These are phyloP conservation scores for Strigomonas galati DNA, from an alignment of 208 protist genomes.

Conservation along the genomic window DNA sequence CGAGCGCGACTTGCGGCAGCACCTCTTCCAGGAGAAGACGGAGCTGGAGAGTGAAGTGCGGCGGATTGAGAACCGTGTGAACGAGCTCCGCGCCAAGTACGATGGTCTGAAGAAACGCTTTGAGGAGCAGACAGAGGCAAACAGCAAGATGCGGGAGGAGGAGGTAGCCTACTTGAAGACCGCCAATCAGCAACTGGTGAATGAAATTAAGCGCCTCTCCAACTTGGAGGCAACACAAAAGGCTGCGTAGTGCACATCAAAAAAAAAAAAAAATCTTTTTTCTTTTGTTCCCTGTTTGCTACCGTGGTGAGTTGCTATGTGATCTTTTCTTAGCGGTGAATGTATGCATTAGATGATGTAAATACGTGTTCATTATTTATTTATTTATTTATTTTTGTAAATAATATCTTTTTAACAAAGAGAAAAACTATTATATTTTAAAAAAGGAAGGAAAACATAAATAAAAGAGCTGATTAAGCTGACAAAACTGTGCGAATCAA, in stretches of 20 bases:
- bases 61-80: slow-evolving; percentile 81
- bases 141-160: slow-evolving; percentile 71
- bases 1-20: slow-evolving; percentile 67
- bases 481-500: too few relatives aligned
- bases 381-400: too few relatives aligned
- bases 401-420: too few relatives aligned
- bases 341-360: too few relatives aligned
- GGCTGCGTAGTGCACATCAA: not conserved
- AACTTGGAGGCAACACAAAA: slow-evolving; percentile 45
- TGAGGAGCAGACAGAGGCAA: slow-evolving; percentile 71
- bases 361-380: too few relatives aligned
- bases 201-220: slow-evolving; percentile 83
- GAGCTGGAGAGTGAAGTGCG: slow-evolving; percentile 81
- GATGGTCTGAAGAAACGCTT: slow-evolving; percentile 77
- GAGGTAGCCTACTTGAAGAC: slow-evolving; percentile 88
- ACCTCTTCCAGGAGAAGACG: slow-evolving; percentile 63
- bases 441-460: too few relatives aligned
- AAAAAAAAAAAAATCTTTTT: not conserved
- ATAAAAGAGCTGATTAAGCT: too few relatives aligned
- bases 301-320: too few relatives aligned
- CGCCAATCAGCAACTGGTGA: slow-evolving; percentile 82
- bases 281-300: not conserved
- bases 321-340: too few relatives aligned
- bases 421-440: too few relatives aligned
- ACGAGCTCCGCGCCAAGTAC: slow-evolving; percentile 79